Conservation (phyloP, 2,329 filamentous ascomycete genomes). For the Gaeumannomyces tritici region DNA sequence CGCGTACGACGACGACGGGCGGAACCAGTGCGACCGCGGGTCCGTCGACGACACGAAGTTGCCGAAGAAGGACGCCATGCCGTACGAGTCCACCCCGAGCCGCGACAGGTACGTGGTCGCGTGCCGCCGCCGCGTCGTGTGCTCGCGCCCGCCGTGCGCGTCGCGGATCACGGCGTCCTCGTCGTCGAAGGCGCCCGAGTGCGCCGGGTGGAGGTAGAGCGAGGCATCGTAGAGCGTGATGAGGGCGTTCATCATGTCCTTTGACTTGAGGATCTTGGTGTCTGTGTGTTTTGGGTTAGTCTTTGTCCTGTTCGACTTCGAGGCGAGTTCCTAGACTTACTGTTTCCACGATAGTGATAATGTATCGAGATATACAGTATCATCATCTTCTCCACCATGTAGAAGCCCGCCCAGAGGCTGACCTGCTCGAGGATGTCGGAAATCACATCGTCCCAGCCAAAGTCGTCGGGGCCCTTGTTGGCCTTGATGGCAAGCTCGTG, state of each 20-base stretch:
- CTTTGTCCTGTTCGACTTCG: too few species aligned
- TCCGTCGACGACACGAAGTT: slow-evolving; percentile 14
- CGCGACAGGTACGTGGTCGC: slow-evolving; percentile 15
- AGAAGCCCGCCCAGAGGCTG: slow-evolving; percentile 16
- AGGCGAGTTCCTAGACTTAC: not conserved
- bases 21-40: slow-evolving; percentile 15
- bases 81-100: slow-evolving; percentile 16
- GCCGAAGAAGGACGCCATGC: slow-evolving; percentile 15
- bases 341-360: slow-evolving; percentile 17
- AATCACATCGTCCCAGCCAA: slow-evolving; percentile 8
- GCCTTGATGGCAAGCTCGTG: slow-evolving; percentile 10
- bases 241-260: slow-evolving; percentile 17
- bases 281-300: not conserved
- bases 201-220: slow-evolving; percentile 13
- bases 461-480: slow-evolving; percentile 4
- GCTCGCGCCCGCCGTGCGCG: slow-evolving; percentile 13
- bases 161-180: slow-evolving; percentile 16
- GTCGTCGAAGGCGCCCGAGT: slow-evolving; percentile 11
- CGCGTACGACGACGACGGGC: slow-evolving; percentile 15
- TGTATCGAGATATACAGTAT: slow-evolving; percentile 19
- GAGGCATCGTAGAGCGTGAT: slow-evolving; percentile 17
- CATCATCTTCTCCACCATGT: slow-evolving; percentile 17
- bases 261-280: slow-evolving; percentile 11
- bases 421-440: slow-evolving; percentile 12
- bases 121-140: slow-evolving; percentile 12